phyloP scores from a whole-genome alignment of 2,329 filamentous ascomycete genomes.

The Aspergillus costaricaensis region DNA sequence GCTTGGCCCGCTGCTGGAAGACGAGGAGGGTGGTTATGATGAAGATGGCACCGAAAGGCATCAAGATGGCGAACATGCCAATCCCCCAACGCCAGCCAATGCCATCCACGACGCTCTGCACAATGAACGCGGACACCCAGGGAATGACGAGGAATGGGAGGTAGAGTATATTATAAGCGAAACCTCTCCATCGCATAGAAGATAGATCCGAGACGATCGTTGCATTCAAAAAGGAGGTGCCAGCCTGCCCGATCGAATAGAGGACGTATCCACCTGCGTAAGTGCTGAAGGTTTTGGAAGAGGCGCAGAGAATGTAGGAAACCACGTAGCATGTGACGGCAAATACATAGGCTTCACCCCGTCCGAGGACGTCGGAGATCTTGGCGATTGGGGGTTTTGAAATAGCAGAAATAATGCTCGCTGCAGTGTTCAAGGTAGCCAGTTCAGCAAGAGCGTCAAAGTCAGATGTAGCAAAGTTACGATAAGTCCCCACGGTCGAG shows the following conservation, averaged over 20 bases:
- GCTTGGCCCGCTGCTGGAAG: conserved; percentile 39
- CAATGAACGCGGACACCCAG: conserved; percentile 46
- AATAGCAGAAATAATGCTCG: conserved; percentile 42
- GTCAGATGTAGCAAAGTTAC: conserved; percentile 45
- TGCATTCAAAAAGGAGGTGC: conserved; percentile 44
- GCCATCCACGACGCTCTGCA: conserved; percentile 41
- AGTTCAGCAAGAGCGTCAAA: conserved; percentile 41
- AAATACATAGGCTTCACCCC: conserved; percentile 41
- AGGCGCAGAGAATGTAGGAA: conserved; percentile 43
- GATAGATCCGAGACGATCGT: conserved; percentile 48
- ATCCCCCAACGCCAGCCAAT: conserved; percentile 51
- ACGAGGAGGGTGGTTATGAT: conserved; percentile 42
- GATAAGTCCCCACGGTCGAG: conserved; percentile 42
- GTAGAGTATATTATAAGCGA: conserved; percentile 43
- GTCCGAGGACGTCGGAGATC: conserved; percentile 46
- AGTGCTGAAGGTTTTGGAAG: conserved; percentile 36
- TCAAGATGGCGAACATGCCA: conserved; percentile 48
- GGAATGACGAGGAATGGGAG: conserved; percentile 46
- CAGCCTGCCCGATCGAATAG: conserved; percentile 41
- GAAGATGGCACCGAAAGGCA: conserved; percentile 40
- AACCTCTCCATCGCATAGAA: conserved; percentile 42
- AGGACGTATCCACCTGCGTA: conserved; percentile 44
- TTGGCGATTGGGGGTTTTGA: conserved; percentile 47
- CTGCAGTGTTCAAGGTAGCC: conserved; percentile 39
- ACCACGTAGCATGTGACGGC: conserved; percentile 40